A percentile compares a stretch with the other conserved stretches of the same genome.
Evolutionary conservation across 2,329 filamentous ascomycete genomes (phyloP).

Genomic region (Aspergillus tamarii): DNA sequence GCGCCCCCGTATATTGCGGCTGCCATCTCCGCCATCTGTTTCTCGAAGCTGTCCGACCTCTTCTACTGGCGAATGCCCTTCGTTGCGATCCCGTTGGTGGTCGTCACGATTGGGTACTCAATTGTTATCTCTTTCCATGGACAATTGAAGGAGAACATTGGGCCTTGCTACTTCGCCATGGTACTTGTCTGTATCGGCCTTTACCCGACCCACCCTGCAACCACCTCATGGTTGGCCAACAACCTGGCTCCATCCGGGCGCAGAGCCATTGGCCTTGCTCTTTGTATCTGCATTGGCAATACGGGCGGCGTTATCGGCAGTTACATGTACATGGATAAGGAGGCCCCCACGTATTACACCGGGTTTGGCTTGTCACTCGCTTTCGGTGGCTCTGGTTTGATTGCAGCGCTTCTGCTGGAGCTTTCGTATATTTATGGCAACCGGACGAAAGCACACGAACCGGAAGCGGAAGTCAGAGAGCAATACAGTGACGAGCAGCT

Average conservation of each 20-base stretch:
- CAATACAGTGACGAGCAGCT: constrained; percentile 44
- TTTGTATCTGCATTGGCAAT: constrained; percentile 28
- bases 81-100: constrained; percentile 18
- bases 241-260: constrained; percentile 29
- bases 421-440: constrained; percentile 23
- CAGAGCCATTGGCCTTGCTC: constrained; percentile 25
- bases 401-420: constrained; percentile 25
- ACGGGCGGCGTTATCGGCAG: constrained; percentile 27
- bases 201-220: constrained; percentile 30
- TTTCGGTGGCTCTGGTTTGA: constrained; percentile 35
- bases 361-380: constrained; percentile 27
- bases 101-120: constrained; percentile 20
- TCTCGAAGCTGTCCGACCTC: constrained; percentile 25
- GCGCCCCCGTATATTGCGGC: constrained; percentile 31
- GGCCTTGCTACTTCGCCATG: constrained; percentile 28
- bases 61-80: constrained; percentile 33
- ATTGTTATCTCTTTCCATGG: constrained; percentile 29
- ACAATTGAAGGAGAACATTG: constrained; percentile 21
- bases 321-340: constrained; percentile 27
- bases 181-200: constrained; percentile 28
- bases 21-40: constrained; percentile 28
- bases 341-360: constrained; percentile 25
- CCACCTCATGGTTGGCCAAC: constrained; percentile 30
- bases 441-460: constrained; percentile 21
- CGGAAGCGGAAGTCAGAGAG: constrained; percentile 36